phyloP scores from a whole-genome alignment of 805 yeast species.

The Lachancea kluyveri region DNA sequence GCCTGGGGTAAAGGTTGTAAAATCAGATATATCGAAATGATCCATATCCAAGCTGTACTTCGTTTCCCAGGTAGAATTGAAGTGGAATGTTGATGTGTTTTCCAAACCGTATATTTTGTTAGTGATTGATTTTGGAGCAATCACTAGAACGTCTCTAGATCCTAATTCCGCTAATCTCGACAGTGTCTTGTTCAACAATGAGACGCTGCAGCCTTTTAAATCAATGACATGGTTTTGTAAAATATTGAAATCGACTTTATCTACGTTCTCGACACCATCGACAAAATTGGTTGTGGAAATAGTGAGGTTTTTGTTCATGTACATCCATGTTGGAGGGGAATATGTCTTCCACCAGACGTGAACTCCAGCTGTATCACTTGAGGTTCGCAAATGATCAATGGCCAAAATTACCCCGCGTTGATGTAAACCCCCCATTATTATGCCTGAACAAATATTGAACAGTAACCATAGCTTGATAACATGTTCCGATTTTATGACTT shows the following conservation, averaged over 20 bases:
- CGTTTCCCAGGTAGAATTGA: slow-evolving; percentile 30
- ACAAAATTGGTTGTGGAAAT: slow-evolving; percentile 18
- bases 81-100: background rate
- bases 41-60: slow-evolving; percentile 63
- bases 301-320: slow-evolving; percentile 27
- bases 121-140: slow-evolving; percentile 19
- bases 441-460: slow-evolving; percentile 55
- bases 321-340: slow-evolving; percentile 86
- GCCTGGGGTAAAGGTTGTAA: slow-evolving; percentile 53
- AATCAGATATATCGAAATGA: slow-evolving; percentile 51
- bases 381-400: slow-evolving; percentile 35
- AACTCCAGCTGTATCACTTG: slow-evolving; percentile 29
- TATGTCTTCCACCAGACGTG: slow-evolving; percentile 92
- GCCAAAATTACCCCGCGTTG: slow-evolving; percentile 87
- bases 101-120: slow-evolving; percentile 4
- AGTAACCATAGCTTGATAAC: slow-evolving; percentile 43
- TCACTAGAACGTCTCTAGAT: slow-evolving; percentile 7
- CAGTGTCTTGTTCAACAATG: slow-evolving; percentile 20
- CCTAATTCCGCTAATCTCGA: slow-evolving; percentile 9
- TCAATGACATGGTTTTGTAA: slow-evolving; percentile 33
- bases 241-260: slow-evolving; percentile 11
- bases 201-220: slow-evolving; percentile 39
- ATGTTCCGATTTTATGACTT: slow-evolving; percentile 13
- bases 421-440: slow-evolving; percentile 74
- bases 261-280: slow-evolving; percentile 19